phyloP scores from a whole-genome alignment of 2,329 filamentous ascomycete species.

The Cladophialophora immunda region DNA sequence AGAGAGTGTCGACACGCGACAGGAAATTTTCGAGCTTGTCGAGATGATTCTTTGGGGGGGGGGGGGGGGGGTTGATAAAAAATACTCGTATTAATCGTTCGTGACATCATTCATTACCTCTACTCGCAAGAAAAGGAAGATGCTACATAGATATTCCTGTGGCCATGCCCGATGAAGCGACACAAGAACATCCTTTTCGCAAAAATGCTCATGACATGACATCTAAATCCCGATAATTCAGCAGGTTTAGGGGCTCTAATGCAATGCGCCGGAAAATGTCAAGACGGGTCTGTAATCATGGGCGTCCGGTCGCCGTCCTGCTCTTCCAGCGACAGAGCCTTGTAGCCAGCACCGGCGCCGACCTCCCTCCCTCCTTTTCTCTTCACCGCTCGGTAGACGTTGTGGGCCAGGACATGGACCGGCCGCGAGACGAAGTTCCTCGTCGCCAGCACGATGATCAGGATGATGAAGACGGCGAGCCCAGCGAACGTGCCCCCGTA shows the following conservation, averaged over 20 bases:
- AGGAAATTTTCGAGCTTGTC: no score
- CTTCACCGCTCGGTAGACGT: conserved; percentile 18
- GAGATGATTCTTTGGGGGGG: no score
- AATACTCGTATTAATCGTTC: no score
- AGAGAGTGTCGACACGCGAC: background rate
- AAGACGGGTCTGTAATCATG: conserved; percentile 26
- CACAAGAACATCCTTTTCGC: no score
- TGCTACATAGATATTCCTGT: no score
- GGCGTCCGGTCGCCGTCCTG: conserved; percentile 21
- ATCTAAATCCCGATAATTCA: no score
- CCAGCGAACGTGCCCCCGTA: conserved; percentile 29
- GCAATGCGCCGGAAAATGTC: background rate
- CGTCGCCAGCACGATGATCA: conserved; percentile 31
- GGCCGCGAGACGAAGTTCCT: conserved; percentile 33
- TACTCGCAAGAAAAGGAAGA: no score
- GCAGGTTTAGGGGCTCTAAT: no score
- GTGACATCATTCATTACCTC: no score
- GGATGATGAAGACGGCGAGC: conserved; percentile 22
- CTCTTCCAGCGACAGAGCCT: conserved; percentile 25
- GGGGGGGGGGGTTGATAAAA: no score
- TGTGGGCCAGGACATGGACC: conserved; percentile 21
- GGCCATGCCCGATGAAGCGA: no score
- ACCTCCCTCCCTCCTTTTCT: conserved; percentile 4
- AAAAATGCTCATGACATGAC: no score
- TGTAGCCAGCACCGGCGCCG: conserved; percentile 25